Evolutionary conservation across 1,284 basidiomycete genomes (phyloP), one percentile per base, ranked within the genome.

Genomic region (Athelia psychrophila): DNA sequence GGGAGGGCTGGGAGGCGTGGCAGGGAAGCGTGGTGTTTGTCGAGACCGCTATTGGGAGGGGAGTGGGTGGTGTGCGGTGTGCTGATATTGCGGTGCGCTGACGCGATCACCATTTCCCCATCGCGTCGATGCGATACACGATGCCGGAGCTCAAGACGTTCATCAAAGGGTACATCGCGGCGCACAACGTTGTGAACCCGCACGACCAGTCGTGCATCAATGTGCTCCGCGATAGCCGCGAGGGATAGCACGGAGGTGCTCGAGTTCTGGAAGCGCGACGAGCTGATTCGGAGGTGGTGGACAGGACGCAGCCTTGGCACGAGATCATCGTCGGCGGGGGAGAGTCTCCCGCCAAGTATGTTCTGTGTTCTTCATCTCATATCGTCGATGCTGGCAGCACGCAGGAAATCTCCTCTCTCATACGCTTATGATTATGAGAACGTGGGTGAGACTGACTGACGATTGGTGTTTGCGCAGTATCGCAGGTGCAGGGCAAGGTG

Each of bases 1-100:
- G 68, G 42, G 89, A 92, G 64, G 60, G 90, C 18, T 93, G 85
- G 86, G 92, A 88, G 59, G 89, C 92, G 2, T 77, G 83, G 59
- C 75, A 76, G 32, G 58, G 63, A 3, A 81, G 76, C 3, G 64
- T 81, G 1, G 68, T 65, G 2, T 77, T 93, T 54, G 91, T 93
- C 66, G 77, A 83, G 48, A 79, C 66, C 47, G 78, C 75, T 50
- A 83, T 72, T 57, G 76, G 78, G 66, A 74, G 78, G 86, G 84
- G 58, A 52, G 78, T 69, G 36, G 30, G 44, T 30, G 27, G 4
- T 27, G 50, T n/a, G 25, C 18, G 16, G 20, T 35, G 24, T 45
- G 50, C 32, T 32, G 44, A 51, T 53, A n/a, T n/a, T n/a, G n/a
- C n/a, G n/a, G n/a, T 53, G 47, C 18, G 33, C 33, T 35, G 33